These are phyloP conservation scores for Spatholobus suberectus DNA, from an alignment of 306 rosid genomes.

Conservation along the genomic window DNA sequence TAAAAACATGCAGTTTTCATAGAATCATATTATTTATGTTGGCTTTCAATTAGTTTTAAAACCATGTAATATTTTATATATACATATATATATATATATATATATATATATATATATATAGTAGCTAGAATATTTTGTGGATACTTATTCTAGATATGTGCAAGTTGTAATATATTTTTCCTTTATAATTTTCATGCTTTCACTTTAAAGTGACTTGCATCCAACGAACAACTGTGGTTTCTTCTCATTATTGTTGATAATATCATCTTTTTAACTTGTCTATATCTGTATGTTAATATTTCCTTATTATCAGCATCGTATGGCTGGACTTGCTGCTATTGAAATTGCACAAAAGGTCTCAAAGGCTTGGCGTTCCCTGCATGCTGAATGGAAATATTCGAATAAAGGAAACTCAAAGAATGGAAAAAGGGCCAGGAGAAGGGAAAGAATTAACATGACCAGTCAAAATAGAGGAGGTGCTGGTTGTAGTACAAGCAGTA, in stretches of 20 bases:
- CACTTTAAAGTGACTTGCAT: background rate
- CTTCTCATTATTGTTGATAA: conserved; percentile 16
- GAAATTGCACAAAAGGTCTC: conserved; percentile 97
- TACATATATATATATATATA: too few species aligned
- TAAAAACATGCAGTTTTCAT: conserved; percentile 22
- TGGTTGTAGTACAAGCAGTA: conserved; percentile 90
- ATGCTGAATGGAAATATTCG: conserved; percentile 75
- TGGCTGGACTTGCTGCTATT: conserved; percentile 97
- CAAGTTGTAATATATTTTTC: background rate
- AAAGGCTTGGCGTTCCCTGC: conserved; percentile 91
- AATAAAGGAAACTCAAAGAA: conserved; percentile 70
- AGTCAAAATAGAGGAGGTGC: conserved; percentile 98
- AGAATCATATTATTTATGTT: background rate
- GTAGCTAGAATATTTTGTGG: background rate
- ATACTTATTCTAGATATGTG: conserved; percentile 9
- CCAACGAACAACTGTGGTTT: background rate
- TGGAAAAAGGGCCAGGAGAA: conserved; percentile 82
- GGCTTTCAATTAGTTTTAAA: conserved; percentile 3
- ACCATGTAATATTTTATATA: background rate
- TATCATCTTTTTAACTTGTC: conserved; percentile 7
- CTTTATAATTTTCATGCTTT: background rate
- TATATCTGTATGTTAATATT: conserved; percentile 29
- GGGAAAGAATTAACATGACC: conserved; percentile 76
- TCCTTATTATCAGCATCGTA: conserved; percentile 84
- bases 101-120: background rate